Base-by-base conservation (phyloP, 495 filamentous ascomycete species). In the Daldinia grandis region DNA sequence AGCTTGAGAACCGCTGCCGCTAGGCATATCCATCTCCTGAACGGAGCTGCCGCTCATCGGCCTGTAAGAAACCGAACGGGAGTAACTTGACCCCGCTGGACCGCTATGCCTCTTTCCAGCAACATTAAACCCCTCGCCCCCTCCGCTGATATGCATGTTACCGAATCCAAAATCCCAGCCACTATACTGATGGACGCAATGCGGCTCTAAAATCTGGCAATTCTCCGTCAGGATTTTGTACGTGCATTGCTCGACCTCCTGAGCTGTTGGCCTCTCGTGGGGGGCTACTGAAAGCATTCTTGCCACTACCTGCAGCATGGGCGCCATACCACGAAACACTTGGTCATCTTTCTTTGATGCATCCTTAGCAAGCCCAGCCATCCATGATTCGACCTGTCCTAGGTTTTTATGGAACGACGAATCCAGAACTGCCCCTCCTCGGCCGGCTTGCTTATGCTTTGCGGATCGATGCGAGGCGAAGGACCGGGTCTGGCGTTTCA, bases 331-430 rank as follows among this genome's bases (percentile, higher is more conserved):
- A n/a, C 76, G 74, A 61, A 85, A 86, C 9, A 83, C 58, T 8
- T 69, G 72, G 44, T 92, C 89, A 50, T 90, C 78, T 75, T 88
- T 89, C 76, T 91, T 90, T 42, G 84, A 76, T 24, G 90, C 87
- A 27, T 93, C 90, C 54, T 88, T 87, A 47, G 88, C 86, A 0
- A 97, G 79, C 9, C 83, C 78, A 0, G 84, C 83, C 76, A 95
- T 91, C 94, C 95, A 97, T 15, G 83, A 87, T 50, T 89, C 87
- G 1, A 97, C 87, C 74, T 94, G 92, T 14, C 85, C 86, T 0
- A 91, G 80, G 72, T 97, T 95, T 27, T 88, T 88, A 76, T 97
- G 94, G 79, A 94, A 98, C 0, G 90, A 93, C 1, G 90, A 87
- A 72, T 97, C 92, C 9, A 90, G 82, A 8, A 83, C 87, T 28